A percentile compares a stretch with the other conserved stretches of the same genome.
Conservation (phyloP, 768 basidiomycete genomes). For the Floccularia luteovirens region DNA sequence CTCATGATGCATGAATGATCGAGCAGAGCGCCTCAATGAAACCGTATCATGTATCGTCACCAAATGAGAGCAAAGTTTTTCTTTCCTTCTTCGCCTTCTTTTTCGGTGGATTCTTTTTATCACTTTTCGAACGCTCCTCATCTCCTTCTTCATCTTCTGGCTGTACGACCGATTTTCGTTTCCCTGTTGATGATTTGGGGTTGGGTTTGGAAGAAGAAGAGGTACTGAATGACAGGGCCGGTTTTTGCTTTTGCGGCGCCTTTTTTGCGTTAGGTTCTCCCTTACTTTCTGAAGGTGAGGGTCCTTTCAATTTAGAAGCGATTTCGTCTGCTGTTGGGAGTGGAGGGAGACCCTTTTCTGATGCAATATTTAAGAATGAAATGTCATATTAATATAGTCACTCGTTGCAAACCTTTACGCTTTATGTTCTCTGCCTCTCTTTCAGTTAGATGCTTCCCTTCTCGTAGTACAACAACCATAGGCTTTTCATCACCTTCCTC, state of each 20-base stretch:
- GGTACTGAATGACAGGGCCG: conserved; percentile 40
- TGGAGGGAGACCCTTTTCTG: conserved; percentile 57
- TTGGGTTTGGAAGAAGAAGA: conserved; percentile 30
- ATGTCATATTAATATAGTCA: neutral
- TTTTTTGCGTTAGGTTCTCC: conserved; percentile 13
- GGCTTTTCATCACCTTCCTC: conserved; percentile 68
- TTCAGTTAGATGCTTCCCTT: conserved; percentile 81
- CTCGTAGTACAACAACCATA: conserved; percentile 81
- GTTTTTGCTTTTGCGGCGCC: conserved; percentile 11
- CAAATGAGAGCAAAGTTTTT: conserved; percentile 49
- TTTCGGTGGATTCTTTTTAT: conserved; percentile 30
- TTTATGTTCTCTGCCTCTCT: conserved; percentile 73
- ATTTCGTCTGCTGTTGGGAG: conserved; percentile 31
- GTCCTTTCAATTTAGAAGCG: conserved; percentile 8
- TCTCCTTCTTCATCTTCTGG: conserved; percentile 22
- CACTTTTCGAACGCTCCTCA: too few species aligned
- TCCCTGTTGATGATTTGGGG: conserved; percentile 20
- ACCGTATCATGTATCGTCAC: conserved; percentile 45
- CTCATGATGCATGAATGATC: too few species aligned
- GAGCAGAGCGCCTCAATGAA: too few species aligned
- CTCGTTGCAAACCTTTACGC: conserved; percentile 66
- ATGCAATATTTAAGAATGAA: conserved; percentile 3
- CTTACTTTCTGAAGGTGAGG: conserved; percentile 7
- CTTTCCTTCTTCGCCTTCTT: conserved; percentile 51
- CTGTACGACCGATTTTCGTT: conserved; percentile 31